Conservation (phyloP, 2,329 filamentous ascomycete species). For the Aspergillus carbonarius region DNA sequence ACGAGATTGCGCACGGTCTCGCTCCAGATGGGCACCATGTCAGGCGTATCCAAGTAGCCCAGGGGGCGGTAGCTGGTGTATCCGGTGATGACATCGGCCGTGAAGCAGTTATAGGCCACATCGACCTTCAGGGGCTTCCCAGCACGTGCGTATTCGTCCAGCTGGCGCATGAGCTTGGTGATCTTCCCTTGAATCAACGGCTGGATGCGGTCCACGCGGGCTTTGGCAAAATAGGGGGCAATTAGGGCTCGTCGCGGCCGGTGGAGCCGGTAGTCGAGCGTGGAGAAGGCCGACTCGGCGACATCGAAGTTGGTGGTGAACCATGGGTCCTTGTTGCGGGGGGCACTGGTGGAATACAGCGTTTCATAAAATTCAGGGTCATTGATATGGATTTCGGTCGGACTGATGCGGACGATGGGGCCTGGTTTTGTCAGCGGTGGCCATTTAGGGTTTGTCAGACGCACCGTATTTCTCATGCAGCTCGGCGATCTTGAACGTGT, state of each 20-base stretch:
- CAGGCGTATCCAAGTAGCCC: constrained; percentile 15
- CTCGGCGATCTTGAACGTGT: constrained; percentile 22
- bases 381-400: constrained; percentile 33
- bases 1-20: constrained; percentile 19
- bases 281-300: constrained; percentile 12
- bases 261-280: constrained; percentile 19
- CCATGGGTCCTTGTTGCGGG: constrained; percentile 20
- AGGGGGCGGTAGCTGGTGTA: constrained; percentile 32
- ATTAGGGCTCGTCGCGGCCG: constrained; percentile 18
- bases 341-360: constrained; percentile 16
- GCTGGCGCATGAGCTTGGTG: constrained; percentile 19
- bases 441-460: background rate
- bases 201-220: constrained; percentile 19
- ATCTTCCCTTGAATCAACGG: constrained; percentile 18
- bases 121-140: constrained; percentile 13
- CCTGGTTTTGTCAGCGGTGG: background rate
- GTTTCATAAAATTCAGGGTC: constrained; percentile 25
- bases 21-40: constrained; percentile 28
- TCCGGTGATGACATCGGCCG: constrained; percentile 47
- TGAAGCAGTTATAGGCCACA: constrained; percentile 38
- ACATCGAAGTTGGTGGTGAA: constrained; percentile 12
- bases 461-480: constrained; percentile 26
- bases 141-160: constrained; percentile 14
- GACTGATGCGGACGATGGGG: constrained; percentile 23
- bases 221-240: constrained; percentile 24